Evolutionary conservation across 73 alveolate genomes (phyloP).

Genomic region (Paramecium bursaria): DNA sequence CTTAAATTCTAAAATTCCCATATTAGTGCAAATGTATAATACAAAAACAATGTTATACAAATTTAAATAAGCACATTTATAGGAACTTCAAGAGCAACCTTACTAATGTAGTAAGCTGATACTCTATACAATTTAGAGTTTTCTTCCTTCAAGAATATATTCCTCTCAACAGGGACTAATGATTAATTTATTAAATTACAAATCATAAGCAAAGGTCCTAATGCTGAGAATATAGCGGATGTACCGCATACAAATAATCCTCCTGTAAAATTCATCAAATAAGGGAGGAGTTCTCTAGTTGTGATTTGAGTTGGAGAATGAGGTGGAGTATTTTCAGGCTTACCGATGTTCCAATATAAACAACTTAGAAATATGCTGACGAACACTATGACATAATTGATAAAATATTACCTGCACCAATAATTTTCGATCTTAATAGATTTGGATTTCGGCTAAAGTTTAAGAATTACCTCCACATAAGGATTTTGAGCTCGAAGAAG

Average conservation of each 20-base stretch:
- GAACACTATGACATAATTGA: too few relatives aligned
- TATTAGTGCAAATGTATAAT: slow-evolving; percentile 26
- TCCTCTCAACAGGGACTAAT: slow-evolving; percentile 51
- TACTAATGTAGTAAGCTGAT: slow-evolving; percentile 28
- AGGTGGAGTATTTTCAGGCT: neutral
- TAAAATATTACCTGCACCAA: neutral
- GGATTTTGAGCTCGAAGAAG: neutral
- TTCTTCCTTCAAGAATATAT: slow-evolving; percentile 37
- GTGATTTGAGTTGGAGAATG: neutral
- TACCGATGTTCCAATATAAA: slow-evolving; percentile 50
- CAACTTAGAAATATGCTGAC: slow-evolving; percentile 13
- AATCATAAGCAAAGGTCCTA: slow-evolving; percentile 54
- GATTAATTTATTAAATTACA: neutral
- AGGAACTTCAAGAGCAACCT: slow-evolving; percentile 45
- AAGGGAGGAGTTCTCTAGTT: neutral
- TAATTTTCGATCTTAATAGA: neutral
- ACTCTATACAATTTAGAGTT: slow-evolving; percentile 46
- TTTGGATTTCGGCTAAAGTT: slow-evolving; percentile 17
- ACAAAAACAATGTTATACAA: neutral
- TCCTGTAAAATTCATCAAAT: slow-evolving; percentile 31
- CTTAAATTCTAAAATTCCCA: slow-evolving; percentile 1
- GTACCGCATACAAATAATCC: slow-evolving; percentile 61
- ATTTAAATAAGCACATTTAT: slow-evolving; percentile 10
- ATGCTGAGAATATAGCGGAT: slow-evolving; percentile 50
- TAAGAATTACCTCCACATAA: slow-evolving; percentile 7